These are phyloP conservation scores for Elymus sibiricus DNA, from an alignment of 176 grass and related monocot genomes.

Conservation along the genomic window DNA sequence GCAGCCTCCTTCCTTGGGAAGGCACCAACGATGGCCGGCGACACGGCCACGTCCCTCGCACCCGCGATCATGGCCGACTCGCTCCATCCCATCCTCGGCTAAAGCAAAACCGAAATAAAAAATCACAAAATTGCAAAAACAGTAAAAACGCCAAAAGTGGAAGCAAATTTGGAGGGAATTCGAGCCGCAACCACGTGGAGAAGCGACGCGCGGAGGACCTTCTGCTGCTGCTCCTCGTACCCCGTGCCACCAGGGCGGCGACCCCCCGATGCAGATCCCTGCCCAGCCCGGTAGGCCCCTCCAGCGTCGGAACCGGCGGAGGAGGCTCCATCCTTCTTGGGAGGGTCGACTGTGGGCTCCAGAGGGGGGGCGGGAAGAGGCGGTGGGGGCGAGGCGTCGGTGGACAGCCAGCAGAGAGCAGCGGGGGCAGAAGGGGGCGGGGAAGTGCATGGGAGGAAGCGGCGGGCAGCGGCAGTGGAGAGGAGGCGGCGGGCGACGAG, in stretches of 20 bases:
- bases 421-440: background rate
- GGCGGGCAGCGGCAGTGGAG: conserved; percentile 17
- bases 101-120: background rate
- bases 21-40: conserved; percentile 75
- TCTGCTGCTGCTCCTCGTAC: conserved; percentile 78
- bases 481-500: conserved; percentile 53
- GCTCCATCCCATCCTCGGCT: conserved; percentile 91
- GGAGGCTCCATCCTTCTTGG: conserved; percentile 23
- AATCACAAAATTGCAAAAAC: background rate
- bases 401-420: conserved; percentile 21
- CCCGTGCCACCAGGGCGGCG: conserved; percentile 30
- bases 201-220: conserved; percentile 78
- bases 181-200: conserved; percentile 63
- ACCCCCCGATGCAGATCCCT: conserved; percentile 17
- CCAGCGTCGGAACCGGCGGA: background rate
- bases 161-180: conserved; percentile 10
- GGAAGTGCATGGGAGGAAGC: background rate
- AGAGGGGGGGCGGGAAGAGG: conserved; percentile 25
- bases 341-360: conserved; percentile 22
- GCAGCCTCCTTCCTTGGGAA: conserved; percentile 82
- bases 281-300: conserved; percentile 1
- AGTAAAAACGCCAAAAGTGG: background rate
- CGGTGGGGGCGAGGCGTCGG: conserved; percentile 28
- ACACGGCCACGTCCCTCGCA: conserved; percentile 75
- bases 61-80: conserved; percentile 87